Evolutionary conservation across 176 grass and related monocot species (phyloP).

Genomic region (Ensete ventricosum): DNA sequence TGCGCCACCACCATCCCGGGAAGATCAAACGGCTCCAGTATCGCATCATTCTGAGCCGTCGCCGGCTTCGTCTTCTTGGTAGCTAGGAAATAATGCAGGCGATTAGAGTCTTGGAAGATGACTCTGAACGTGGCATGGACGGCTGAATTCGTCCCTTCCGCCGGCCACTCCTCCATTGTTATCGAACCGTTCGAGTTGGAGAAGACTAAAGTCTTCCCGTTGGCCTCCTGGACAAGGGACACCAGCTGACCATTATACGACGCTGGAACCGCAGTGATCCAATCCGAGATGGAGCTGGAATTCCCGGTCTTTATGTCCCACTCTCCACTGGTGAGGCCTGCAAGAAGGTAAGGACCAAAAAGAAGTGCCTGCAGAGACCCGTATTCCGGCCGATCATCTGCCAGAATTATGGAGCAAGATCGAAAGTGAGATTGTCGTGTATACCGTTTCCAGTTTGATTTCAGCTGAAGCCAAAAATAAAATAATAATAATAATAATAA

Average conservation of each 20-base stretch:
- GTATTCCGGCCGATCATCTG: conserved; percentile 73
- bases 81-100: background rate
- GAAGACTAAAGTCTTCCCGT: conserved; percentile 32
- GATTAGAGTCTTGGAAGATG: conserved; percentile 18
- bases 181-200: conserved; percentile 53
- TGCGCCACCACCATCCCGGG: conserved; percentile 46
- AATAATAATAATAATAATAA: too few species aligned
- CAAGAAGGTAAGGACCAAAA: conserved; percentile 81
- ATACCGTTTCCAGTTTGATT: too few species aligned
- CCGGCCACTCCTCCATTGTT: conserved; percentile 47
- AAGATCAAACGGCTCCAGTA: conserved; percentile 62
- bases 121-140: conserved; percentile 64
- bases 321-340: conserved; percentile 60
- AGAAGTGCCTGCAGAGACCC: conserved; percentile 60
- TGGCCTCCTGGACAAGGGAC: conserved; percentile 40
- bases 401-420: conserved; percentile 15
- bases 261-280: conserved; percentile 53
- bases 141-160: conserved; percentile 39
- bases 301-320: conserved; percentile 52
- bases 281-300: conserved; percentile 37
- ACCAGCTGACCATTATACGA: conserved; percentile 59
- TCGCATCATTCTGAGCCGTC: background rate
- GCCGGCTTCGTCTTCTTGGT: background rate
- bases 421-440: background rate
- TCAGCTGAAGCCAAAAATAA: too few species aligned